Base-by-base conservation (phyloP, 2,329 filamentous ascomycete genomes). In the Penicillium sp. region DNA sequence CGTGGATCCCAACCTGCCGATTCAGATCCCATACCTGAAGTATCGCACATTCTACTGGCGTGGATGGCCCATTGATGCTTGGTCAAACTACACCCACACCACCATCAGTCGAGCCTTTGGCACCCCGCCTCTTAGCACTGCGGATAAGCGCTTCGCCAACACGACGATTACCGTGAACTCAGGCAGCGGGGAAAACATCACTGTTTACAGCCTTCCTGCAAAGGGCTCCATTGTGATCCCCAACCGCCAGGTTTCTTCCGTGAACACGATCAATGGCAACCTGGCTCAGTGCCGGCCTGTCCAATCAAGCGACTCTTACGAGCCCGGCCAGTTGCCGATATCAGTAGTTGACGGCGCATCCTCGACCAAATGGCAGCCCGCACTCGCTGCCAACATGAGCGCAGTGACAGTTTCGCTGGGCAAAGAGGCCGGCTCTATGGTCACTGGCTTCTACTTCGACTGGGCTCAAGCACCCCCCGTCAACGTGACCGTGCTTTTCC, bases 251-350 rank as follows among this genome's bases (percentile, higher is more conserved):
- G 77, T 79, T 48, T 79, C 78, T 52, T 69, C 77, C 20, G 73
- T 74, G 12, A 69, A 75, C 28, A 85, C 83, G 0, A 68, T 79
- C 2, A 60, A 73, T 0, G 78, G 78, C 7, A 88, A 89, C 62
- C 72, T 87, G 25, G 75, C 81, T 0, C 85, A 89, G 69, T 89
- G 85, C 65, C 75, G 73, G 3, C 75, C 81, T 1, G 78, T 78
- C 0, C 65, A 64, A 13, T 81, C 78, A 1, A 63, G 70, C 0
- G 65, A 76, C 33, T 61, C 65, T 1, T 81, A 77, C 60, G 70
- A 77, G 24, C 79, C 82, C 0, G 86, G 86, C 12, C 86, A 89
- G 66, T 87, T 88, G 69, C 84, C 86, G 1, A 73, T 86, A 45
- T 76, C 79, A 0, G 83, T 82, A 2, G 78, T 86, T 44, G 85